Base-by-base conservation (phyloP, 148 eudicot genomes). In the Silene conica region DNA sequence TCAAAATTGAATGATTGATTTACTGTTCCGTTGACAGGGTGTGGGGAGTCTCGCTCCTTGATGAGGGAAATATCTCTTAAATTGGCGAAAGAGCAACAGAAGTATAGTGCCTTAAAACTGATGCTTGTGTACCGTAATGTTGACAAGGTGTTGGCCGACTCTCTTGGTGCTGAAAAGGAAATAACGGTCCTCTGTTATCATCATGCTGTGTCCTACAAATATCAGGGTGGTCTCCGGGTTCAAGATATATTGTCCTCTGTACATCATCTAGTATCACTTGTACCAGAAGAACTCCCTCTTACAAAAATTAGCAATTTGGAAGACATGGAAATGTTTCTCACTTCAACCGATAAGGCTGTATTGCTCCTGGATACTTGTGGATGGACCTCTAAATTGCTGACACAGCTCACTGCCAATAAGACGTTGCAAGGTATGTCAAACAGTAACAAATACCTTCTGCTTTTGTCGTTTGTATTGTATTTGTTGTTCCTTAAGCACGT, bases 351-450 rank as follows among this genome's bases (percentile, higher is more conserved):
- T 82, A 93, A 86, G 85, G 87, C 89, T 72, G 70, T 93, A 54
- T 78, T 91, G 73, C 92, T 93, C 66, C 45, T 84, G 14, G 98
- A 93, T 74, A 78, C 90, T 80, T 93, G 98, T 74, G 98, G 95
- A 57, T 93, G 98, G 98, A 82, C 95, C 62, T 72, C 78, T 38
- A 81, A 78, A 68, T 81, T 91, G 82, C 82, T 89, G 77, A 73
- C 82, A 71, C 77, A 78, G 78, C 79, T 79, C 57, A 77, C 62
- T 82, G 75, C 74, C 61, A 84, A 78, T 77, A 77, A 48, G 45
- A 82, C 77, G 74, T 56, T 55, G 52, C 77, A 59, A 75, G 82
- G 84, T 81, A 75, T 50, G 76, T 72, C 57, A 34, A 54, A 23
- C 28, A 16, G 21, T 69, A 5, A 55, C 57, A 45, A n/a, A 68